Base-by-base conservation (phyloP, 2,329 filamentous ascomycete species). In the Myrmaecium sp. region DNA sequence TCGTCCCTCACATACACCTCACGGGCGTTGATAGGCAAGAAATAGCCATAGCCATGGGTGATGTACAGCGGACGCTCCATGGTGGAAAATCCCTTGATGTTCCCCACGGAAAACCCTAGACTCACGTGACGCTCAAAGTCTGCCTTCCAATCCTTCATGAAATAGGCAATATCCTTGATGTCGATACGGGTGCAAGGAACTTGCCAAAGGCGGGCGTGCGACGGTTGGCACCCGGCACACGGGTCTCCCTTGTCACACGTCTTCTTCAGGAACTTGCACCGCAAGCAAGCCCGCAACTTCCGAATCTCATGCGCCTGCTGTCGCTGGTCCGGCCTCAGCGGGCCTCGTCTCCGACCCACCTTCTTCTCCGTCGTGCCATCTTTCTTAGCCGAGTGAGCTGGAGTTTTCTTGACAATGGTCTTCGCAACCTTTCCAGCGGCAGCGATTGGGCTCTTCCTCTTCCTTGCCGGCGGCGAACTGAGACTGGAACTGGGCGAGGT, bases 231-330 rank as follows among this genome's bases (percentile, higher is more conserved):
- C 25, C 86, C 86, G 43, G 76, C 79, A 55, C 86, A 95, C 31
- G 86, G 86, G 59, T 94, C 84, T 36, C 86, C 86, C 62, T 91
- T 94, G 55, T 95, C 86, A 49, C 86, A 95, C 25, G 86, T 94
- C 69, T 95, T 95, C 69, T 95, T 95, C 51, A 95, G 65, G 62
- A 94, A 95, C 60, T 94, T 94, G 69, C 86, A 95, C 38, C 86
- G 75, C 42, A 95, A 62, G 52, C 86, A 95, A 25, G 86, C 86
- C 46, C 86, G 70, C 41, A 94, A 63, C 57, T 95, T 95, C 51
- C 86, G 74, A 49, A 95, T 95, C 56, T 95, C 86, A 44, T 84
- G 89, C 14, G 86, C 86, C 55, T 94, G 86, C 58, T 93, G 91
- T 40, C 86, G 71, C 61, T 94, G 86, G 52, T 95, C 86, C 7